Percentiles rank a stretch among this genome's conserved stretches.
phyloP scores from a whole-genome alignment of 345 rosid species.

The Populus nigra region DNA sequence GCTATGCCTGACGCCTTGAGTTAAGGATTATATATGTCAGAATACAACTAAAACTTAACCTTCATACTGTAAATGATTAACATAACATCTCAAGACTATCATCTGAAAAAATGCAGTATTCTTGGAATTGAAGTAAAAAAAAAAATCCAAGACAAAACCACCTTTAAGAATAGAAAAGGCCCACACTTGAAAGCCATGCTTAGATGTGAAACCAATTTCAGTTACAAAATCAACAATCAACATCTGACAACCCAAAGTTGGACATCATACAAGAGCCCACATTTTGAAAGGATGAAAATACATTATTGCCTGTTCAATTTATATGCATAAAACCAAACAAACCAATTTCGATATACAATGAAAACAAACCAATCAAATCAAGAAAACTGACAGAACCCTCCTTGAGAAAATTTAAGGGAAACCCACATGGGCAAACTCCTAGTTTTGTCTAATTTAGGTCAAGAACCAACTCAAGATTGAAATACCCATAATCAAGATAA shows the following conservation, averaged over 20 bases:
- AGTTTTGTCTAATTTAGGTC: background rate
- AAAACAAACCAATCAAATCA: background rate
- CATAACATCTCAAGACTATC: background rate
- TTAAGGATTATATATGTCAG: constrained; percentile 20
- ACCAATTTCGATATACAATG: background rate
- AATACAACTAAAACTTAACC: constrained; percentile 8
- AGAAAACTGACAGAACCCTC: background rate
- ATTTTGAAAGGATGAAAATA: background rate
- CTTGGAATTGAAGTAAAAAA: background rate
- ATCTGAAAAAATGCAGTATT: background rate
- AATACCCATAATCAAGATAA: background rate
- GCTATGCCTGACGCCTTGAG: constrained; percentile 82
- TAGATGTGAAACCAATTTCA: background rate
- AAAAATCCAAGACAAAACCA: background rate
- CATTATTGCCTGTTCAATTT: background rate
- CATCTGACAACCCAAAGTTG: background rate
- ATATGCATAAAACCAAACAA: background rate
- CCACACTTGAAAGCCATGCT: background rate
- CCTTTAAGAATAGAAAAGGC: background rate
- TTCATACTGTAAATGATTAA: background rate
- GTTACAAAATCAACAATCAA: too few relatives aligned
- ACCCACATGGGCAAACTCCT: background rate
- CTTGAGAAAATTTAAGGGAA: background rate
- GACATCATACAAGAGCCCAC: background rate
- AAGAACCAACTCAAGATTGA: background rate